Base-by-base conservation (phyloP, 805 yeast species). In the Cyberlindnera veronae region DNA sequence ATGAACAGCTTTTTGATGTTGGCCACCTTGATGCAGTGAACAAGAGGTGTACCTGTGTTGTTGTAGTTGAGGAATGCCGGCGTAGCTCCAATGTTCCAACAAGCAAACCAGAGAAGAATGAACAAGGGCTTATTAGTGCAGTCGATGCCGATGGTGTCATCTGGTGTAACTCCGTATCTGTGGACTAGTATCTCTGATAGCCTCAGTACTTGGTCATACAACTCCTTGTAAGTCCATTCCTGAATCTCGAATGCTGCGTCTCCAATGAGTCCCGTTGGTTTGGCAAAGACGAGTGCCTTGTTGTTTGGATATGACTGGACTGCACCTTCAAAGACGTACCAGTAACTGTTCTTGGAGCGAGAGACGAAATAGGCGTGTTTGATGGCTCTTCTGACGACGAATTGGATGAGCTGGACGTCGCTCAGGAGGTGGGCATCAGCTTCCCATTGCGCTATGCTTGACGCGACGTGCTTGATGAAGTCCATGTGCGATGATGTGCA, bases 61-160 rank as follows among this genome's bases (percentile, higher is more conserved):
- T 89, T 90, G 65, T 80, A 86, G 64, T 90, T 90, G 54, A 91
- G 66, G 52, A 91, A 84, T 1, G 95, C 89, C 0, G 96, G 96
- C 8, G 72, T 62, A 1, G 95, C 96, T 31, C 97, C 97, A 39
- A 90, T 70, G 54, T 87, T 85, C 96, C 96, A 90, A 34, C 84
- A 63, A 0, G 96, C 84, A 39, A 85, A 71, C 95, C 96, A 86
- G 29, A 84, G 58, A 39, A 89, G 71, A 13, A 90, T 63, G 53
- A 85, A 86, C 46, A 88, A 66, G 2, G 96, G 95, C 57, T 84
- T 87, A 62, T 90, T 90, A 55, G 85, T 82, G 56, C 78, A 83
- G 54, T 81, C 82, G 32, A 91, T 54, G 0, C 85, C 95, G 33
- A 91, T 77, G 9, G 79, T 72, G 48, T 86, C 86, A 30, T 81